A percentile compares a stretch with the other conserved stretches of the same genome.
These are phyloP conservation scores for Xylaria sp. DNA, from an alignment of 495 filamentous ascomycete species.

Conservation along the genomic window DNA sequence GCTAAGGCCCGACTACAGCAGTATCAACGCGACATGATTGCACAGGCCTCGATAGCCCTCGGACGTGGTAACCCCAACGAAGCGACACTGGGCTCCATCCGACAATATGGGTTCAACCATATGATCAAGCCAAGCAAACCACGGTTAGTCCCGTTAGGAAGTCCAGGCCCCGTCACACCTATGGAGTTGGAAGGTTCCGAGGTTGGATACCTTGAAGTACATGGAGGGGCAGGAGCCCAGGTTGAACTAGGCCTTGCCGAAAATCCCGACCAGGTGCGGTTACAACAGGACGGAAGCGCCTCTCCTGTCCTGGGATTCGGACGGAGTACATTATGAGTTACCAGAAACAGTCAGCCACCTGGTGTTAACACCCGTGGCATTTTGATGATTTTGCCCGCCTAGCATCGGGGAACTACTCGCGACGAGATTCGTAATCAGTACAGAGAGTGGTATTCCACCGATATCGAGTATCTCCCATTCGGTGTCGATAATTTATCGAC, in stretches of 20 bases:
- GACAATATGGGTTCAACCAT: conserved; percentile 43
- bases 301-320: conserved; percentile 35
- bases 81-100: conserved; percentile 34
- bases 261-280: conserved; percentile 33
- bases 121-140: conserved; percentile 64
- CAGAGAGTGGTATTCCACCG: too few relatives aligned
- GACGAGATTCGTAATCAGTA: neutral
- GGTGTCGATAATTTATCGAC: neutral
- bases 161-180: conserved; percentile 80
- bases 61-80: conserved; percentile 47
- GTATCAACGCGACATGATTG: conserved; percentile 68
- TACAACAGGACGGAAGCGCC: conserved; percentile 33
- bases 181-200: conserved; percentile 66
- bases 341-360: neutral
- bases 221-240: conserved; percentile 24
- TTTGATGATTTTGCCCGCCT: neutral
- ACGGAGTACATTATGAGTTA: conserved; percentile 34
- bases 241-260: conserved; percentile 35
- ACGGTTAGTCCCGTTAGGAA: conserved; percentile 70
- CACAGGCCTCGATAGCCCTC: conserved; percentile 56
- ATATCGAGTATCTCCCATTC: neutral
- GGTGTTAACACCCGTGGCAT: neutral
- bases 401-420: neutral
- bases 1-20: conserved; percentile 59
- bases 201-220: conserved; percentile 36